Evolutionary conservation across 176 grass and related monocot species (phyloP).

Genomic region (Themeda triandra): DNA sequence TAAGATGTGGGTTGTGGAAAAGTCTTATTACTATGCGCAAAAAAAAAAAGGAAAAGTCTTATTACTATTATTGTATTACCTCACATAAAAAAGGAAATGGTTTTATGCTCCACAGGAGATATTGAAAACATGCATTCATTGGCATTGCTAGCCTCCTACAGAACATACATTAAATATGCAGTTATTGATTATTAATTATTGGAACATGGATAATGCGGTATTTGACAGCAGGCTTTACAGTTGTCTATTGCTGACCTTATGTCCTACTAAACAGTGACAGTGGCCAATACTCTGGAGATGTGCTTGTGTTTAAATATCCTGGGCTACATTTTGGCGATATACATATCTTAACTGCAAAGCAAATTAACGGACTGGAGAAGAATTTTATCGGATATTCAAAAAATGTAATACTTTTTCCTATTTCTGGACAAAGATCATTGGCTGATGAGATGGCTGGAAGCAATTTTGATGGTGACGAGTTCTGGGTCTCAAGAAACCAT

Average conservation of each 20-base stretch:
- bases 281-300: constrained; percentile 54
- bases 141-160: not conserved
- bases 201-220: not conserved
- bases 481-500: constrained; percentile 63
- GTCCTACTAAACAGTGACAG: constrained; percentile 44
- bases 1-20: not conserved
- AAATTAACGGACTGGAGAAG: constrained; percentile 36
- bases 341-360: constrained; percentile 46
- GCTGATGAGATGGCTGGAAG: constrained; percentile 80
- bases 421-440: constrained; percentile 52
- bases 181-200: not conserved
- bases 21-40: not conserved
- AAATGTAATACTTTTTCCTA: constrained; percentile 69
- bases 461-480: constrained; percentile 74
- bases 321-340: constrained; percentile 75
- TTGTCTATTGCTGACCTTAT: not conserved
- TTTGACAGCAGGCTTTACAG: constrained; percentile 1
- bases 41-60: too few relatives aligned
- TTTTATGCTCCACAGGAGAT: not conserved
- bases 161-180: not conserved
- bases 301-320: constrained; percentile 76
- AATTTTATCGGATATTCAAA: constrained; percentile 49
- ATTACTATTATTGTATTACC: not conserved
- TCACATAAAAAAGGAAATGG: not conserved
- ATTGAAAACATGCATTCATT: not conserved